Percentiles rank a stretch among this genome's conserved stretches.
Conservation (phyloP, 768 basidiomycete species). For the Hygrophoropsis aurantiaca region DNA sequence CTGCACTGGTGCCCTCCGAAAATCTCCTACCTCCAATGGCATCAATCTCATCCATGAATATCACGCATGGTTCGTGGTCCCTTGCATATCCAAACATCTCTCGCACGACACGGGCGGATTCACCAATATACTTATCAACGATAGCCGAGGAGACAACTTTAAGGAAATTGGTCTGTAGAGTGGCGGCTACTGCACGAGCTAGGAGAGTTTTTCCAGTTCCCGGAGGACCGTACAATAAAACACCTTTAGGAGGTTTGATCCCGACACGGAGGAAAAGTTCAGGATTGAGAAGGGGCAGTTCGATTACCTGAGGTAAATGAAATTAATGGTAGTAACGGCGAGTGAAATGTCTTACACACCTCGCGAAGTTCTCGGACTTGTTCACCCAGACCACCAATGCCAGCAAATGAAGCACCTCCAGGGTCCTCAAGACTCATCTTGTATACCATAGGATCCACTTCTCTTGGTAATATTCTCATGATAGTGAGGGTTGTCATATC, state of each 20-base stretch:
- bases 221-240: slow-evolving; percentile 93
- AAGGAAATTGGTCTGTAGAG: slow-evolving; percentile 92
- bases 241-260: slow-evolving; percentile 95
- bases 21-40: slow-evolving; percentile 92
- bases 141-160: slow-evolving; percentile 99
- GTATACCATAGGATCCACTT: slow-evolving; percentile 97
- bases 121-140: slow-evolving; percentile 98
- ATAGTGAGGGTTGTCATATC: slow-evolving; percentile 99
- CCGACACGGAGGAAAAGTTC: slow-evolving; percentile 95
- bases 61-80: slow-evolving; percentile 98
- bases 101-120: slow-evolving; percentile 91
- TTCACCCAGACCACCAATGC: slow-evolving; percentile 93
- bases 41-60: slow-evolving; percentile 98
- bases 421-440: slow-evolving; percentile 99
- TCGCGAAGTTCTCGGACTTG: slow-evolving; percentile 97
- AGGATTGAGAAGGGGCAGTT: slow-evolving; percentile 90
- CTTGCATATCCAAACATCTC: slow-evolving; percentile 99
- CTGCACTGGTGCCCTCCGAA: slow-evolving; percentile 96
- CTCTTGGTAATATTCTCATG: slow-evolving; percentile 96
- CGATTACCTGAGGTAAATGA: slow-evolving; percentile 69
- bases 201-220: slow-evolving; percentile 96
- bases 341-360: slow-evolving; percentile 42
- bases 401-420: slow-evolving; percentile 92
- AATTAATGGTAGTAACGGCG: neutral
- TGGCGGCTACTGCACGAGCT: slow-evolving; percentile 94